Evolutionary conservation across 805 yeast genomes (phyloP), one percentile per base, ranked within the genome.

Genomic region (Starmerella gropengiesseri): DNA sequence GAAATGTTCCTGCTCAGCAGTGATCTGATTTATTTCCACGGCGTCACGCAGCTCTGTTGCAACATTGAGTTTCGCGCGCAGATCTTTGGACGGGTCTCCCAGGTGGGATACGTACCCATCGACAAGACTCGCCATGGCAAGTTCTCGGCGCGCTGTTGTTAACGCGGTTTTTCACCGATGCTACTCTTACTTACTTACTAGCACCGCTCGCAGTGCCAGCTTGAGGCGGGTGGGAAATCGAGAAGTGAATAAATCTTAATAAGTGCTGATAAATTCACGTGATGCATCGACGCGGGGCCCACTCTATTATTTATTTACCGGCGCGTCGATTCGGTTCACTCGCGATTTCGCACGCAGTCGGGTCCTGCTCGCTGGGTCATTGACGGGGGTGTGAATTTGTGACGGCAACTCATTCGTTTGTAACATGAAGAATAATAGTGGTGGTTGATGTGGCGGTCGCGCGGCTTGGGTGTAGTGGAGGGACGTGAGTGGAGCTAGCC

Each of bases 31-130:
- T 2, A 85, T 73, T 57, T 89, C 97, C 31, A 86, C 71, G 60
- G 85, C 74, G 60, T 89, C 97, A 47, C 91, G 73, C 34, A 89
- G 66, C 60, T 89, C 96, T 4, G 86, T 76, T 31, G 85, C 72
- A 7, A 77, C 73, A 1, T 86, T 67, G 49, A 81, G 80, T 51
- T 77, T 77, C 9, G 73, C 64, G 48, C 73, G 72, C 50, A 69
- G 69, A 57, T 79, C 87, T 37, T 66, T 42, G 18, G 43, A 31
- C 21, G 56, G 40, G 45, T 54, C 56, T 27, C 53, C 50, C 35
- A 55, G 41, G 31, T 52, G 52, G 23, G 51, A 38, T 18, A 47
- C 52, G 34, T 46, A 55, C 31, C 50, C 53, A 29, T 53, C 56
- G 14, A 50, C 40, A 18, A 48, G 32, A 16, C 50, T 37, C 40